These are phyloP conservation scores for Nematocida minor DNA, from an alignment of 371 early-diverging fungal species.

Conservation along the genomic window DNA sequence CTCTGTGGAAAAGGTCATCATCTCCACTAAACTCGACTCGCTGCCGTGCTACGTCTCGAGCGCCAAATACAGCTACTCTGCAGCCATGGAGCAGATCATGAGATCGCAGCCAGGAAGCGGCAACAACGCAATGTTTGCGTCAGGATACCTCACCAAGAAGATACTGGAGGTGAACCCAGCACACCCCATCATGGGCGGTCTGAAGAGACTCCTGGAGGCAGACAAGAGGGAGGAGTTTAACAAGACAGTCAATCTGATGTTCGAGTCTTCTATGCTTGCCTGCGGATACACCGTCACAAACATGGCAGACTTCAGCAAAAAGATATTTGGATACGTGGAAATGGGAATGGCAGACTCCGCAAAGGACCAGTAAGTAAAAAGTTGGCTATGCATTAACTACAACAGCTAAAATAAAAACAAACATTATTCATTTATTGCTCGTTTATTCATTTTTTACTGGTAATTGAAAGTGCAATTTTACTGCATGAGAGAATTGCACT, in stretches of 20 bases:
- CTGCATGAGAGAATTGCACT: no score
- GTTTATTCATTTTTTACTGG: no score
- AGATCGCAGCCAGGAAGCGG: slow-evolving; percentile 31
- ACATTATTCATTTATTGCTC: no score
- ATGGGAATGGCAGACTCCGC: slow-evolving; percentile 28
- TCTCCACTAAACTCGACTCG: background rate
- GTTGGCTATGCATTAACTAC: no score
- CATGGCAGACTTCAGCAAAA: slow-evolving; percentile 8
- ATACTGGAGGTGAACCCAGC: slow-evolving; percentile 42
- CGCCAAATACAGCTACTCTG: slow-evolving; percentile 43
- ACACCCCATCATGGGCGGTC: slow-evolving; percentile 17
- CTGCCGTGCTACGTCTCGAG: slow-evolving; percentile 14
- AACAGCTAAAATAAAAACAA: no score
- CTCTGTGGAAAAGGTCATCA: slow-evolving; percentile 30
- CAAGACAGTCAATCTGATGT: background rate
- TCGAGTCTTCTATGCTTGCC: slow-evolving; percentile 24
- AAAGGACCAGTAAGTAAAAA: no score
- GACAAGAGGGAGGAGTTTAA: slow-evolving; percentile 14
- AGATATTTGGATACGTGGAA: slow-evolving; percentile 27
- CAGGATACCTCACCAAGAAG: slow-evolving; percentile 44
- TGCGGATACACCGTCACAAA: slow-evolving; percentile 33
- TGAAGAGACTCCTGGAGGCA: background rate
- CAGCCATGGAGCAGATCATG: slow-evolving; percentile 51
- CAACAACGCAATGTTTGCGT: background rate
- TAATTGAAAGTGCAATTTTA: no score